Percentiles rank a stretch among this genome's conserved stretches.
These are phyloP conservation scores for Chrysanthemum lavandulifolium DNA, from an alignment of 129 eudicot genomes.

Conservation along the genomic window DNA sequence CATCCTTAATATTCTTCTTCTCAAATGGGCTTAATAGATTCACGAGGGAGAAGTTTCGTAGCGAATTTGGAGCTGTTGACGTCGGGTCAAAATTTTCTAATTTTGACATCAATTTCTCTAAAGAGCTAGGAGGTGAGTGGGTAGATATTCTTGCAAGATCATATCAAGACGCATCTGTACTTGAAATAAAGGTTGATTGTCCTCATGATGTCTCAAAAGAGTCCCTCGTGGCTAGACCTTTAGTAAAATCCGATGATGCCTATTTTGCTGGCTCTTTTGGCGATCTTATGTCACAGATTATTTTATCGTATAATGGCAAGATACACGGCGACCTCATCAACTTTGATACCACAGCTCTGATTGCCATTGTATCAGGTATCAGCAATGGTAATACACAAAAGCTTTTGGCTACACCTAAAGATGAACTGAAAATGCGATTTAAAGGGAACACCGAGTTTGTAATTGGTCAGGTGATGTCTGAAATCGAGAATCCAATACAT, in stretches of 20 bases:
- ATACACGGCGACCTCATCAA: slow-evolving; percentile 43
- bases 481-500: slow-evolving; percentile 66
- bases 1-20: slow-evolving; percentile 65
- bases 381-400: slow-evolving; percentile 70
- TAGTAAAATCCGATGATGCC: slow-evolving; percentile 11
- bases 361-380: slow-evolving; percentile 87
- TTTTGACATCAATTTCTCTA: slow-evolving; percentile 43
- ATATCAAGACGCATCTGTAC: slow-evolving; percentile 48
- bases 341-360: slow-evolving; percentile 90
- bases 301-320: slow-evolving; percentile 9
- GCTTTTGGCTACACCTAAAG: slow-evolving; percentile 67
- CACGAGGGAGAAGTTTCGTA: slow-evolving; percentile 35
- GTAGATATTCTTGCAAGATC: slow-evolving; percentile 50
- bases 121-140: slow-evolving; percentile 71
- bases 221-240: slow-evolving; percentile 21
- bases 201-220: slow-evolving; percentile 20
- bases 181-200: slow-evolving; percentile 47
- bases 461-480: slow-evolving; percentile 75
- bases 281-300: slow-evolving; percentile 51
- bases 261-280: slow-evolving; percentile 44
- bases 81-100: slow-evolving; percentile 32
- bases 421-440: slow-evolving; percentile 54
- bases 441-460: slow-evolving; percentile 79
- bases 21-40: slow-evolving; percentile 54
- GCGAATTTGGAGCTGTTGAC: slow-evolving; percentile 53